Evolutionary conservation across 345 rosid species (phyloP), one percentile per base, ranked within the genome.

Genomic region (Firmiana major): DNA sequence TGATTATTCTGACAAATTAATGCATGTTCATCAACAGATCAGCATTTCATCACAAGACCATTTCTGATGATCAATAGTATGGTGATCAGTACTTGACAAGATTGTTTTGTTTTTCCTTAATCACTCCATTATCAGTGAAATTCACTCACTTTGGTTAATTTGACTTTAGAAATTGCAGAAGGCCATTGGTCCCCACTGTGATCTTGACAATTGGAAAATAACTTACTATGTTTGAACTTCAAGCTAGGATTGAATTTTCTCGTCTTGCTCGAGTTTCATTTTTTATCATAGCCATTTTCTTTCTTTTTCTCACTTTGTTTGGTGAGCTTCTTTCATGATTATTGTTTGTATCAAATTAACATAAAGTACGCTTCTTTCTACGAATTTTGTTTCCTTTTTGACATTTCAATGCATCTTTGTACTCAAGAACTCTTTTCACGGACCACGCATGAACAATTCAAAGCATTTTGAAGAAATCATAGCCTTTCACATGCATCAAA

Each of bases 391-490:
- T 28, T 31, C 21, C 45, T 28, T 70, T 51, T 49, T 19, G 43
- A 71, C 74, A 71, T 71, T 19, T 75, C 46, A 11, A 5, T 24
- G 58, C 40, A 3, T 6, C n/a, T 7, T 59, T 51, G 65, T 65
- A 9, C 16, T 26, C 38, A 59, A 54, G 17, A 77, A 57, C 71
- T 63, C 40, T 75, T 80, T 83, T 71, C 19, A 75, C 60, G 57
- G 54, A 66, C 64, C 63, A 71, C 69, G 54, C 22, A 28, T 70
- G 59, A 70, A 70, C 3, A 28, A 28, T 49, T 28, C 43, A 49
- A 28, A 28, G 43, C 42, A 48, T 22, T 68, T 68, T 40, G 11
- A 46, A 45, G 73, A 45, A 45, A 45, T 17, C 73, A 63, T 46
- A 46, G 38, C 40, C 53, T 45, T 43, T 67, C 53, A 43, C 28